Evolutionary conservation across 1,284 basidiomycete genomes (phyloP), one percentile per base, ranked within the genome.

Genomic region (Ustilago lituana): DNA sequence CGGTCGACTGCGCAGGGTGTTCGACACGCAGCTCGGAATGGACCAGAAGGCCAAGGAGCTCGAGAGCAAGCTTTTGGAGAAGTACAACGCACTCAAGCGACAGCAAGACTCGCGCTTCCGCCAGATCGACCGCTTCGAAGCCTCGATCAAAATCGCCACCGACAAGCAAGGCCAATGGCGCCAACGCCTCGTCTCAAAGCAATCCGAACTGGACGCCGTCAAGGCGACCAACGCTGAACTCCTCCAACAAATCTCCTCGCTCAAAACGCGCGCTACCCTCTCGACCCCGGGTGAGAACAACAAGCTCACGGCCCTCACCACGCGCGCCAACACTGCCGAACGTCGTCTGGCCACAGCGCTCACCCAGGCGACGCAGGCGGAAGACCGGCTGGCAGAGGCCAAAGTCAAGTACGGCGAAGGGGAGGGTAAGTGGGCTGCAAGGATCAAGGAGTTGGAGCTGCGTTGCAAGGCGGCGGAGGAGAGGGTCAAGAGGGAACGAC

Each of bases 81-180:
- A 89, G 83, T 83, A n/a, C 72, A 87, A 84, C 19, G 88, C 91
- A 12, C 88, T 98, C 84, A 89, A 90, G 80, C 90, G 90, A 73
- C 92, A 94, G 78, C 87, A 97, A 36, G 95, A 98, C 65, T 83
- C 86, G 40, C 88, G 93, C 60, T 94, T 93, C 91, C 89, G 89
- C 68, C 92, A 95, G 81, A 87, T 98, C 54, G 95, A 98, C 84
- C 91, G 90, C 78, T 94, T 98, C 76, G 95, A 98, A 83, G 84
- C 86, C 12, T 90, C 91, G 46, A 87, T 98, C 55, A 95, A 92
- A 85, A 87, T 87, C 19, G 89, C 92, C 60, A 88, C 89, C 1
- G 91, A 95, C 56, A 88, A 89, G 23, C 94, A 94, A 82, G 84
- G 87, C n/a, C 86, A 88, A 27, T 97, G 94, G 94, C 88, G 93